These are phyloP conservation scores for Termitomyces sp. DNA, from an alignment of 768 basidiomycete genomes.

Conservation along the genomic window DNA sequence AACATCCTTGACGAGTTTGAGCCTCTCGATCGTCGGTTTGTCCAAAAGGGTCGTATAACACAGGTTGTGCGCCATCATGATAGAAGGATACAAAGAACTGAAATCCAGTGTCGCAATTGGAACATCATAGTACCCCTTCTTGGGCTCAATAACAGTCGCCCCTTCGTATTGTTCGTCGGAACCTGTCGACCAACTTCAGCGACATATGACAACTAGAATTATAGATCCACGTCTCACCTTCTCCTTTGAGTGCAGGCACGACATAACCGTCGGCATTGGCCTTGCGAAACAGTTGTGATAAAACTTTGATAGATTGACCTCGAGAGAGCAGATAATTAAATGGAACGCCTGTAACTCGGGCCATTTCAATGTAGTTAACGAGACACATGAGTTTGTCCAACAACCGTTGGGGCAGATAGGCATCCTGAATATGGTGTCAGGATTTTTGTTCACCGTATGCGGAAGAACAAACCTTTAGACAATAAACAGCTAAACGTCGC, in stretches of 20 bases:
- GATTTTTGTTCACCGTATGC: background rate
- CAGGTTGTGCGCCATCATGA: conserved; percentile 99
- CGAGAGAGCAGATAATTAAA: conserved; percentile 93
- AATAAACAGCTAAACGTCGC: conserved; percentile 92
- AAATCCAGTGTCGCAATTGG: conserved; percentile 99
- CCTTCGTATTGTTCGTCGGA: conserved; percentile 97
- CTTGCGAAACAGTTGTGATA: conserved; percentile 92
- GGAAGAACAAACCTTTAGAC: conserved; percentile 68
- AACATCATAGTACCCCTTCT: conserved; percentile 91
- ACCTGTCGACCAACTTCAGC: conserved; percentile 35
- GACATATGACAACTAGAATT: background rate
- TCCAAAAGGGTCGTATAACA: conserved; percentile 98
- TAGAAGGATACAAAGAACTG: conserved; percentile 96
- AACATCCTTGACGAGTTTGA: conserved; percentile 72
- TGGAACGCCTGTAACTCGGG: conserved; percentile 99
- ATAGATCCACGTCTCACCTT: conserved; percentile 49
- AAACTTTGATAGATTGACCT: conserved; percentile 97
- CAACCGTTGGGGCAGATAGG: conserved; percentile 92
- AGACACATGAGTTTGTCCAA: conserved; percentile 99
- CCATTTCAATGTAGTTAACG: conserved; percentile 97
- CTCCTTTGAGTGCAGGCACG: conserved; percentile 77
- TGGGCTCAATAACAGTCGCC: conserved; percentile 97
- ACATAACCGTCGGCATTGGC: conserved; percentile 91
- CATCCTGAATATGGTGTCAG: conserved; percentile 55
- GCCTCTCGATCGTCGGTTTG: conserved; percentile 66